These are phyloP conservation scores for Metroxylon sagu DNA, from an alignment of 176 grass and related monocot species.

Conservation along the genomic window DNA sequence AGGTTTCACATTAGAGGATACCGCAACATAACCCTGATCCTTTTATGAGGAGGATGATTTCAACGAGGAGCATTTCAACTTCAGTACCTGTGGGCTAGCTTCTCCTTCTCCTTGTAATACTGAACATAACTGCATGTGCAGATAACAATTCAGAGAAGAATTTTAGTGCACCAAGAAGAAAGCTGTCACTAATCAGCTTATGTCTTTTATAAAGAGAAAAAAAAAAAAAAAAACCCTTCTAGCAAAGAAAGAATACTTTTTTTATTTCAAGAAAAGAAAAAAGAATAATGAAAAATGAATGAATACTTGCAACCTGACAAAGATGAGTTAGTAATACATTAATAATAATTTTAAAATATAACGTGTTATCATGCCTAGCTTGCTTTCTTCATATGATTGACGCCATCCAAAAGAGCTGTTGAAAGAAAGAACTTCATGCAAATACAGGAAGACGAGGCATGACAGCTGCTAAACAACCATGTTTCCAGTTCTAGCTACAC, in stretches of 20 bases:
- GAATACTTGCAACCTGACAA: too few species aligned
- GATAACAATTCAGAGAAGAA: constrained; percentile 1
- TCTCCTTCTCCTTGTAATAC: constrained; percentile 90
- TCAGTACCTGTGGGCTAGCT: constrained; percentile 79
- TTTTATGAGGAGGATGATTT: not conserved
- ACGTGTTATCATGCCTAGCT: too few species aligned
- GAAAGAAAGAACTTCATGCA: too few species aligned
- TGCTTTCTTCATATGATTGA: too few species aligned
- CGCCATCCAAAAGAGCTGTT: too few species aligned
- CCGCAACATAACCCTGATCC: constrained; percentile 20
- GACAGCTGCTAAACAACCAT: too few species aligned
- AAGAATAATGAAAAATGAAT: not conserved
- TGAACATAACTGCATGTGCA: constrained; percentile 56
- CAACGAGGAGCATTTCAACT: not conserved
- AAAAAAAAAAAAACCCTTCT: not conserved
- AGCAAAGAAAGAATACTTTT: too few species aligned
- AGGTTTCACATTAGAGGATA: constrained; percentile 17
- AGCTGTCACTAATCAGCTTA: not conserved
- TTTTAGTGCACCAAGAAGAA: constrained; percentile 3
- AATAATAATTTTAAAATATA: too few species aligned
- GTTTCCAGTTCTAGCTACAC: too few species aligned
- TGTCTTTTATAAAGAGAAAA: not conserved
- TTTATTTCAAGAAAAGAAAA: not conserved
- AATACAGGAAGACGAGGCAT: too few species aligned
- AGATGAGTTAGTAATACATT: too few species aligned